Percentiles rank a stretch among this genome's conserved stretches.
These are phyloP conservation scores for Chamaecyparis obtusa DNA, from an alignment of 75 land plant genomes.

Conservation along the genomic window DNA sequence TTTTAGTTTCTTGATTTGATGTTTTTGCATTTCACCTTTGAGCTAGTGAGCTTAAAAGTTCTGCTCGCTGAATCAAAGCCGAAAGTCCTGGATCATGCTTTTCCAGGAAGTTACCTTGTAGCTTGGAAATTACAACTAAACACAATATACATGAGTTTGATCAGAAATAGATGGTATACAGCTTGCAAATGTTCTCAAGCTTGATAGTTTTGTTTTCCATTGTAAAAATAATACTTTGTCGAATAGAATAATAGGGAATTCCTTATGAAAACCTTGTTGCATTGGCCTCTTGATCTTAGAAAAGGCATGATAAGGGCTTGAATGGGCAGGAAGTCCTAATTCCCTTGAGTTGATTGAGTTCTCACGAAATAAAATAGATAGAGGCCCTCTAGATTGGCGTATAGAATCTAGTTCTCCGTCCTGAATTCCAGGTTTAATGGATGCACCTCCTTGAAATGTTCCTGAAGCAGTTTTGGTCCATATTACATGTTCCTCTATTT, in stretches of 20 bases:
- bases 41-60: constrained; percentile 63
- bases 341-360: not conserved
- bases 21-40: constrained; percentile 43
- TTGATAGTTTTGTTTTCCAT: not conserved
- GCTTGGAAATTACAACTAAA: constrained; percentile 16
- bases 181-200: not conserved
- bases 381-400: not conserved
- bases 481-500: not conserved
- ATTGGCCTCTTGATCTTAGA: constrained; percentile 1
- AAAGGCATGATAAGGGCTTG: not conserved
- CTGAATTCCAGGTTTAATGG: not conserved
- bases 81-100: constrained; percentile 54
- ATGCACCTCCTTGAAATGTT: not conserved
- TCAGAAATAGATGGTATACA: not conserved
- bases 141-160: not conserved
- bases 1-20: constrained; percentile 48
- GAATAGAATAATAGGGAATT: not conserved
- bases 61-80: constrained; percentile 66
- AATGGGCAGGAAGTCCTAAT: not conserved
- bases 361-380: not conserved
- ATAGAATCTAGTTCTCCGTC: not conserved
- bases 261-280: not conserved
- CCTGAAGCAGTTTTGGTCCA: not conserved
- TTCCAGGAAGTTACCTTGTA: constrained; percentile 42
- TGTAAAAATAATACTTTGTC: not conserved